These are phyloP conservation scores for Spirogloea muscicola DNA, from an alignment of 139 green algal genomes.

Conservation along the genomic window DNA sequence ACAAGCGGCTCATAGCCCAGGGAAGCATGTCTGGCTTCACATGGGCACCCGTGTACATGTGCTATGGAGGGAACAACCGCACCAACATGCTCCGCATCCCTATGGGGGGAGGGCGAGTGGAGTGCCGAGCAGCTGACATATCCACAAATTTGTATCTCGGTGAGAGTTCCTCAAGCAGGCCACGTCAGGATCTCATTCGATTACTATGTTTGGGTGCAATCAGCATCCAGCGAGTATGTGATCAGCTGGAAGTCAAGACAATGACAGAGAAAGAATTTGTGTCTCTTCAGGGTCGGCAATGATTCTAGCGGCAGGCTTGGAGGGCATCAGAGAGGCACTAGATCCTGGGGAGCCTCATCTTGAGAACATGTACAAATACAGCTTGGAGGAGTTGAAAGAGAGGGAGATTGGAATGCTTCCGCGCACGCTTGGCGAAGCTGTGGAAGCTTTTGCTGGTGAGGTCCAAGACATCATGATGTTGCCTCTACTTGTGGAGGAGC, in stretches of 20 bases:
- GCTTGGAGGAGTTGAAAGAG: constrained; percentile 1
- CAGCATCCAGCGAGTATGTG: background rate
- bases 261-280: no score
- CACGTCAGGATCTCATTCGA: background rate
- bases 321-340: background rate
- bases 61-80: constrained; percentile 6
- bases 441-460: constrained; percentile 11
- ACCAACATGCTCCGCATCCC: constrained; percentile 5
- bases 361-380: constrained; percentile 14
- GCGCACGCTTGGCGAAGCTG: constrained; percentile 9
- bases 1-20: constrained; percentile 5
- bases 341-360: constrained; percentile 2
- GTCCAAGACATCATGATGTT: background rate
- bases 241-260: background rate
- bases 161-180: background rate
- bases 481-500: no score
- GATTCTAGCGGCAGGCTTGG: constrained; percentile 1
- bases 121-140: constrained; percentile 4
- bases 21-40: constrained; percentile 14
- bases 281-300: constrained; percentile 2
- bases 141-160: constrained; percentile 4
- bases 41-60: constrained; percentile 1
- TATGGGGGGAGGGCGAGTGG: background rate
- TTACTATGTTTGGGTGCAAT: background rate
- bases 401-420: background rate